phyloP scores from a whole-genome alignment of 805 yeast genomes.

The Myxozyma udenii region DNA sequence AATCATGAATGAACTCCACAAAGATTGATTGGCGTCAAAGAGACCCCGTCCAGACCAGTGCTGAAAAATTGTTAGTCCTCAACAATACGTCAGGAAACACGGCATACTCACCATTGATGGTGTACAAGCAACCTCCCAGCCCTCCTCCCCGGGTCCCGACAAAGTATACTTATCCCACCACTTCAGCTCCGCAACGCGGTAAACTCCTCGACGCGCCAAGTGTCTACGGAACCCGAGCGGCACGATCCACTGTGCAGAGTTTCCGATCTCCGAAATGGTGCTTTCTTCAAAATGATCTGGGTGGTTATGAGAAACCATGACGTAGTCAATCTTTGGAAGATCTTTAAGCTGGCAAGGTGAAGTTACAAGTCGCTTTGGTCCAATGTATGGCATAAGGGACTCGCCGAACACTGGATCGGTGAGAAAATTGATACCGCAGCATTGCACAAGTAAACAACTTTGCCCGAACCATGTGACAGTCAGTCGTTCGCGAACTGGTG shows the following conservation, averaged over 20 bases:
- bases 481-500: slow-evolving; percentile 47
- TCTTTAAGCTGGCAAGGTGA: slow-evolving; percentile 65
- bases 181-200: slow-evolving; percentile 68
- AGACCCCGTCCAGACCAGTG: slow-evolving; percentile 92
- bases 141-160: slow-evolving; percentile 40
- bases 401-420: slow-evolving; percentile 82
- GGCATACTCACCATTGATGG: slow-evolving; percentile 55
- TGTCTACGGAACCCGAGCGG: slow-evolving; percentile 72
- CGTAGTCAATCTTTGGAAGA: slow-evolving; percentile 65
- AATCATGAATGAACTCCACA: slow-evolving; percentile 87
- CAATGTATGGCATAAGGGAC: slow-evolving; percentile 60
- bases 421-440: slow-evolving; percentile 67
- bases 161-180: slow-evolving; percentile 77
- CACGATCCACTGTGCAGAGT: slow-evolving; percentile 73
- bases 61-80: slow-evolving; percentile 40
- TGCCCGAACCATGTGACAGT: slow-evolving; percentile 92
- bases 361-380: slow-evolving; percentile 82
- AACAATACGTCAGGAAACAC: background rate
- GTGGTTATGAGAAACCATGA: slow-evolving; percentile 87
- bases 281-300: slow-evolving; percentile 87
- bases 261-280: slow-evolving; percentile 53
- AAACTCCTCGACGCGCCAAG: slow-evolving; percentile 57
- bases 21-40: slow-evolving; percentile 71
- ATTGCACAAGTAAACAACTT: slow-evolving; percentile 72
- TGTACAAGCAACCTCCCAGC: slow-evolving; percentile 77